Conservation (phyloP, 495 filamentous ascomycete species). For the Apodospora peruviana region DNA sequence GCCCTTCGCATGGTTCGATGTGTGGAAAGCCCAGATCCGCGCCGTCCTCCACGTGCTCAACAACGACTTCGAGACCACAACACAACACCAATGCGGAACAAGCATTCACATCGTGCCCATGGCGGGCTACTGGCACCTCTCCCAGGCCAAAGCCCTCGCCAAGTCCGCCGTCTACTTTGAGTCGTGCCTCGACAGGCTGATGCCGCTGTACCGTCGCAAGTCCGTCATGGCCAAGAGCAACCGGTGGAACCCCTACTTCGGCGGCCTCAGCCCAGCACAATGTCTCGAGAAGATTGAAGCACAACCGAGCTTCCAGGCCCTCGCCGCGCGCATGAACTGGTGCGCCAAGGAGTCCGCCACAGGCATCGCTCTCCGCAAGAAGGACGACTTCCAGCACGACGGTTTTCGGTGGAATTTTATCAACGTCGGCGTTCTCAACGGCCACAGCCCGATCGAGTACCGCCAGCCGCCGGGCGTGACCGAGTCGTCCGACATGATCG, state of each 20-base stretch:
- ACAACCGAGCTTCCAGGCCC: constrained; percentile 1
- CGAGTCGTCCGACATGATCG: constrained; percentile 10
- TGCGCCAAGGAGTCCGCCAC: constrained; percentile 16
- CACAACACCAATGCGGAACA: constrained; percentile 22
- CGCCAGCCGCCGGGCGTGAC: constrained; percentile 18
- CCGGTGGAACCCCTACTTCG: constrained; percentile 19
- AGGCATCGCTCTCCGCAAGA: constrained; percentile 11
- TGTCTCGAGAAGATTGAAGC: constrained; percentile 13
- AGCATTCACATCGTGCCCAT: constrained; percentile 21
- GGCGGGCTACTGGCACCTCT: constrained; percentile 14
- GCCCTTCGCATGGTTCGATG: constrained; percentile 15
- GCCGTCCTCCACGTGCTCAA: constrained; percentile 16
- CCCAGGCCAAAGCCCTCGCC: constrained; percentile 18
- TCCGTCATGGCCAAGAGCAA: constrained; percentile 27
- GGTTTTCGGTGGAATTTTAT: constrained; percentile 22
- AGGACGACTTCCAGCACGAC: constrained; percentile 14
- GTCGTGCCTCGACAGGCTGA: constrained; percentile 24
- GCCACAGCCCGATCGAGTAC: constrained; percentile 21
- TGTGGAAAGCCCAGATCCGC: constrained; percentile 14
- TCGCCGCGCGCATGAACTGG: constrained; percentile 23
- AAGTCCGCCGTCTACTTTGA: constrained; percentile 24
- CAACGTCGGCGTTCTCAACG: constrained; percentile 3
- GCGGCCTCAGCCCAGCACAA: constrained; percentile 4
- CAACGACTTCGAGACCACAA: constrained; percentile 21
- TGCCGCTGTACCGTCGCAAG: constrained; percentile 19